A percentile compares a stretch with the other conserved stretches of the same genome.
phyloP scores from a whole-genome alignment of 2,329 filamentous ascomycete species.

The Hymenoscyphus occultus region DNA sequence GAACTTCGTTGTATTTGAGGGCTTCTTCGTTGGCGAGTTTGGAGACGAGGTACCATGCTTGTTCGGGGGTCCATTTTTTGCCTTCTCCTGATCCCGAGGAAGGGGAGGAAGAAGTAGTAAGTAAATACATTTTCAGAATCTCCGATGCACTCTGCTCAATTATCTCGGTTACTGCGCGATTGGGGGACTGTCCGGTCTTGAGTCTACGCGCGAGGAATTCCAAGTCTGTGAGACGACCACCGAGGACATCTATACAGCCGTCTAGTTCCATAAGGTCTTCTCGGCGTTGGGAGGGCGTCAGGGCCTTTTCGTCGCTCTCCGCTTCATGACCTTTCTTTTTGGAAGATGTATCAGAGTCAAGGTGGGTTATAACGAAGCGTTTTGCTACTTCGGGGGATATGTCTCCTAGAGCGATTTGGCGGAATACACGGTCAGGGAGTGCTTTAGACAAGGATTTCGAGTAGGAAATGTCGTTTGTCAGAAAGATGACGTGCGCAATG shows the following conservation, averaged over 20 bases:
- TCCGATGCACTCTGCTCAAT: conserved; percentile 85
- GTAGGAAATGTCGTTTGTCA: conserved; percentile 86
- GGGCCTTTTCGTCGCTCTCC: conserved; percentile 26
- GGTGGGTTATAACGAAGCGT: conserved; percentile 80
- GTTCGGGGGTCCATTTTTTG: conserved; percentile 73
- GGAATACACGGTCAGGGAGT: conserved; percentile 87
- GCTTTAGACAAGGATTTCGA: conserved; percentile 84
- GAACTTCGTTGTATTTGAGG: conserved; percentile 80
- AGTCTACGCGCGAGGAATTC: conserved; percentile 91
- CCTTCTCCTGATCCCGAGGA: conserved; percentile 37
- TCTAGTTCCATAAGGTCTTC: conserved; percentile 70
- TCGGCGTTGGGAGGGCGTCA: conserved; percentile 31
- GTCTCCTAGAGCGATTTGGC: conserved; percentile 80
- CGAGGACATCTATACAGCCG: conserved; percentile 74
- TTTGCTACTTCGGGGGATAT: conserved; percentile 83
- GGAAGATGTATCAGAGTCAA: conserved; percentile 47
- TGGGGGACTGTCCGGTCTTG: conserved; percentile 79
- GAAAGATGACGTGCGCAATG: conserved; percentile 88
- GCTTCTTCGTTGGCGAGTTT: conserved; percentile 64
- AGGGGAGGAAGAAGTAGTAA: conserved; percentile 44
- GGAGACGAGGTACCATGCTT: conserved; percentile 88
- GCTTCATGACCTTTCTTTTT: conserved; percentile 35
- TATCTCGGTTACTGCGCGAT: conserved; percentile 80
- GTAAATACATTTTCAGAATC: conserved; percentile 88
- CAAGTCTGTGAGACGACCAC: conserved; percentile 90